Percentiles rank a stretch among this genome's conserved stretches.
Conservation (phyloP, 2,329 filamentous ascomycete species). For the Fonsecaea pedrosoi region DNA sequence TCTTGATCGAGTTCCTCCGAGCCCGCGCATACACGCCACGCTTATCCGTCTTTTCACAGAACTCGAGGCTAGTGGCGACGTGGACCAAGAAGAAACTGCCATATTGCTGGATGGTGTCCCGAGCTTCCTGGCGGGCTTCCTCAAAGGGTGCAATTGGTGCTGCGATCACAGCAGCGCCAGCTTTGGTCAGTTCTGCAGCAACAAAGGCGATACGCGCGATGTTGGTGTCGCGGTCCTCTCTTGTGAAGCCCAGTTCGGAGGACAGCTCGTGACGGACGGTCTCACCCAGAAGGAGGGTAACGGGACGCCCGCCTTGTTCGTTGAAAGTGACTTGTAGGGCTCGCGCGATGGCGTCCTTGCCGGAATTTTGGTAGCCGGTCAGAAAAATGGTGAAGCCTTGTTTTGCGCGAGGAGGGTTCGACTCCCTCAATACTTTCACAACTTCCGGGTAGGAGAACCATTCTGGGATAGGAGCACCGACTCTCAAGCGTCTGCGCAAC, state of each 20-base stretch:
- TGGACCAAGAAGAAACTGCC: constrained; percentile 95
- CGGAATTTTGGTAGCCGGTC: constrained; percentile 93
- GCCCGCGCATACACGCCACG: constrained; percentile 86
- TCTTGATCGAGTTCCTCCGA: constrained; percentile 88
- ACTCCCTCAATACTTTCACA: constrained; percentile 93
- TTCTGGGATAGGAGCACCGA: constrained; percentile 92
- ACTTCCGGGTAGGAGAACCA: constrained; percentile 99
- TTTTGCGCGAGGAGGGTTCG: constrained; percentile 85
- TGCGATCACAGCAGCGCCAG: constrained; percentile 92
- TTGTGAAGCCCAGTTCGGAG: constrained; percentile 92
- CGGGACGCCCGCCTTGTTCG: constrained; percentile 94
- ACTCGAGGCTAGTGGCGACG: constrained; percentile 89
- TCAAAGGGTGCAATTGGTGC: constrained; percentile 96
- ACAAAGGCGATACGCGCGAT: constrained; percentile 96
- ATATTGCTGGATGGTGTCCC: constrained; percentile 83
- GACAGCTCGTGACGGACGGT: constrained; percentile 93
- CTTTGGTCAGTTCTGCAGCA: constrained; percentile 88
- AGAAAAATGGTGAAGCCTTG: constrained; percentile 99
- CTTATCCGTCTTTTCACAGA: constrained; percentile 94
- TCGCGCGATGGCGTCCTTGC: constrained; percentile 95
- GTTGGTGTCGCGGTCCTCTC: constrained; percentile 91
- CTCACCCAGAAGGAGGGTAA: constrained; percentile 93
- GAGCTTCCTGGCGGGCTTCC: constrained; percentile 74
- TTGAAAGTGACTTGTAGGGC: constrained; percentile 96
- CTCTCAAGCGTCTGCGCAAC: constrained; percentile 87